A percentile compares a stretch with the other conserved stretches of the same genome.
These are phyloP conservation scores for Neopestalotiopsis sp. DNA, from an alignment of 2,329 filamentous ascomycete genomes.

Conservation along the genomic window DNA sequence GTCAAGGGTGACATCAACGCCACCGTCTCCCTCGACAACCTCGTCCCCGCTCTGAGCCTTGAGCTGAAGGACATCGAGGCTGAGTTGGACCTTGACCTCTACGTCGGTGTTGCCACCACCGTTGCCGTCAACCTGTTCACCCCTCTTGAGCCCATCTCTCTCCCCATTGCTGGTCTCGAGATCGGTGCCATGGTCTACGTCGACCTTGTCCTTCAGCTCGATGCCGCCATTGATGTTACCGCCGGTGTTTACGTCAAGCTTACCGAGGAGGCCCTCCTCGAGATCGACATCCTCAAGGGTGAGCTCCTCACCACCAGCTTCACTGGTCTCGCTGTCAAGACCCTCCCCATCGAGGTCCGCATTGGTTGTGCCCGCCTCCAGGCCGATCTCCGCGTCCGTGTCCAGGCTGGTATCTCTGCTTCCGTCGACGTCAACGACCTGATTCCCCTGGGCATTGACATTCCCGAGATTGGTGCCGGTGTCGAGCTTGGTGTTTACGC, in stretches of 20 bases:
- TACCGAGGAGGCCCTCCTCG: constrained; percentile 47
- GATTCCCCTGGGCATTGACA: constrained; percentile 31
- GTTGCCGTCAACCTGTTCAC: constrained; percentile 57
- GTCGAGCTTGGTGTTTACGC: constrained; percentile 52
- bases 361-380: constrained; percentile 50
- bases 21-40: constrained; percentile 45
- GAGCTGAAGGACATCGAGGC: constrained; percentile 56
- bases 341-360: constrained; percentile 50
- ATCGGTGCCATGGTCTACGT: constrained; percentile 54
- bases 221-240: constrained; percentile 54
- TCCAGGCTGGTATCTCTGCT: constrained; percentile 47
- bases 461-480: constrained; percentile 40
- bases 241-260: constrained; percentile 59
- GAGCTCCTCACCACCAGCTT: constrained; percentile 52
- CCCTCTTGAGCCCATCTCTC: constrained; percentile 47
- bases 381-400: constrained; percentile 55
- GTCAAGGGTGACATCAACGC: constrained; percentile 53
- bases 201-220: constrained; percentile 55
- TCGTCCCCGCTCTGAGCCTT: constrained; percentile 47
- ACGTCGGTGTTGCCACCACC: constrained; percentile 48
- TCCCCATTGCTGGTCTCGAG: constrained; percentile 46
- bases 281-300: constrained; percentile 48
- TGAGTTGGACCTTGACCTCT: constrained; percentile 54
- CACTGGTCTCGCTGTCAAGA: constrained; percentile 52
- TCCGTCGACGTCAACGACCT: constrained; percentile 35